phyloP scores from a whole-genome alignment of 176 grass and related monocot species.

The Triticum monococcum region DNA sequence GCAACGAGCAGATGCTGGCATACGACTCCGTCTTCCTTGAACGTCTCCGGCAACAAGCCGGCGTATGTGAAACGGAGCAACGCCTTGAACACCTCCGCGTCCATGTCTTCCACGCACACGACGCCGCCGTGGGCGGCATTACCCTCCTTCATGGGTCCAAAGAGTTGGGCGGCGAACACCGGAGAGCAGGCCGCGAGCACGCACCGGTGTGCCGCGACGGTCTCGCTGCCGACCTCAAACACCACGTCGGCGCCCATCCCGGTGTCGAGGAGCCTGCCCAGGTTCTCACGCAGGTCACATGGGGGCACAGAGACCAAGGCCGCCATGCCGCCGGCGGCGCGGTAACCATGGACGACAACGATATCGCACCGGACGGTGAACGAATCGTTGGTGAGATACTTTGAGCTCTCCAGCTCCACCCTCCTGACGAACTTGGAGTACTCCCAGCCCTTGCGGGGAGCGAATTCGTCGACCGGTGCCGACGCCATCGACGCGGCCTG shows the following conservation, averaged over 20 bases:
- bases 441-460: not conserved
- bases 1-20: no score
- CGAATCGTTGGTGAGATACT: not conserved
- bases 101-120: not conserved
- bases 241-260: no score
- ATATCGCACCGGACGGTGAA: not conserved
- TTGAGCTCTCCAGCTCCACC: not conserved
- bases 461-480: not conserved
- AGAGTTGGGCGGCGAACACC: not conserved
- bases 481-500: not conserved
- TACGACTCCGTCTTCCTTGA: not conserved
- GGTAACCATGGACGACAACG: not conserved
- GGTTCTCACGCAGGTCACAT: no score
- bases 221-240: not conserved
- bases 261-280: no score
- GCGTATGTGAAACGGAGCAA: not conserved
- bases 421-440: not conserved
- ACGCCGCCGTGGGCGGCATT: not conserved
- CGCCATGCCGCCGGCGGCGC: not conserved
- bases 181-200: not conserved
- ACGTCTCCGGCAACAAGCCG: not conserved
- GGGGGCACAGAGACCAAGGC: no score
- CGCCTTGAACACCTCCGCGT: not conserved
- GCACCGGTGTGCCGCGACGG: not conserved
- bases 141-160: not conserved